Evolutionary conservation across 306 rosid genomes (phyloP).

Genomic region (Lotus japonicus): DNA sequence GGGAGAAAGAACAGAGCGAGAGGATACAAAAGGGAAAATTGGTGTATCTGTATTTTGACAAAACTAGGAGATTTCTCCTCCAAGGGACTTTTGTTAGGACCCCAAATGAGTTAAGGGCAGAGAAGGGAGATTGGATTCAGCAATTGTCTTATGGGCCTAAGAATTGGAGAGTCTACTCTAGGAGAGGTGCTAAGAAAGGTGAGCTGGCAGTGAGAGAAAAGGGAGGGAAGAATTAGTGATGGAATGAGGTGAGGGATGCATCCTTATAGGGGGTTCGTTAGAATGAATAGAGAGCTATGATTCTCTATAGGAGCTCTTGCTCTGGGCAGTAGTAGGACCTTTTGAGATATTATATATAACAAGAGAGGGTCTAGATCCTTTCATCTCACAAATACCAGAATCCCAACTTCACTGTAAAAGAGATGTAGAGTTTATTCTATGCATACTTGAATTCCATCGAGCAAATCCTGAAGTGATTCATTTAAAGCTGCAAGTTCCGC

Average conservation of each 20-base stretch:
- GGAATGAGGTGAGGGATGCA: no score
- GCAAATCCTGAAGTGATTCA: slow-evolving; percentile 85
- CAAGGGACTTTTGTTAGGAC: neutral
- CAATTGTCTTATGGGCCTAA: no score
- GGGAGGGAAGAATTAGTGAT: no score
- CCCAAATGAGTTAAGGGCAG: neutral
- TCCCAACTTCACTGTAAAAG: neutral
- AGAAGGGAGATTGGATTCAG: no score
- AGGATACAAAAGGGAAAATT: neutral
- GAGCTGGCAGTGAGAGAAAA: no score
- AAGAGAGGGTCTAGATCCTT: slow-evolving; percentile 11
- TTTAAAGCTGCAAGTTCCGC: slow-evolving; percentile 75
- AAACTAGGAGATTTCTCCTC: neutral
- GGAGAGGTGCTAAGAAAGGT: no score
- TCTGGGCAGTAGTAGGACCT: no score
- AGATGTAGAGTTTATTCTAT: slow-evolving; percentile 1
- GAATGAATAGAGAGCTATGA: no score
- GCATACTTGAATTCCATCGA: slow-evolving; percentile 87
- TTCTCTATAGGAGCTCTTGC: no score
- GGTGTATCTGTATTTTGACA: neutral
- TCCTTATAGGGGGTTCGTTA: no score
- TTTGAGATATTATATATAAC: neutral
- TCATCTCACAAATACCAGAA: slow-evolving; percentile 10
- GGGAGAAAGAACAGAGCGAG: neutral
- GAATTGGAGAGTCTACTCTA: no score